Conservation (phyloP, 768 basidiomycete species). For the Strobilomyces confusus region DNA sequence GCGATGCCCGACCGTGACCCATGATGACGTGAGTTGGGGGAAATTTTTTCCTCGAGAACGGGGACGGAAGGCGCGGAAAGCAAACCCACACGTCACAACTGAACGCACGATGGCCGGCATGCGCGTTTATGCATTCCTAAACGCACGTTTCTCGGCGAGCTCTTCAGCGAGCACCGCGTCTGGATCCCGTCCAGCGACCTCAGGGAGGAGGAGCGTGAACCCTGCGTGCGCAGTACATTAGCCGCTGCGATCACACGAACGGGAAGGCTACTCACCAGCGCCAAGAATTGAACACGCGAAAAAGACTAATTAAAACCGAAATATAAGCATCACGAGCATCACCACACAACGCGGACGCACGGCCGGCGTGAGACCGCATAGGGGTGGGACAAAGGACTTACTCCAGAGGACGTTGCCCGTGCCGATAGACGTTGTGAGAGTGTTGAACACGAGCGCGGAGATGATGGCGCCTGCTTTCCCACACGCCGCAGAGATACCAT, state of each 20-base stretch:
- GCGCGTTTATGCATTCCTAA: background rate
- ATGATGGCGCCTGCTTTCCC: constrained; percentile 80
- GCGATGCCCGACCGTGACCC: too few species aligned
- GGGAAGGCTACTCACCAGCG: constrained; percentile 33
- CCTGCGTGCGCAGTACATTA: constrained; percentile 12
- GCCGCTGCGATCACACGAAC: background rate
- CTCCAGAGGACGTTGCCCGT: constrained; percentile 69
- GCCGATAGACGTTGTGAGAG: constrained; percentile 55
- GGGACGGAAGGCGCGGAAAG: too few species aligned
- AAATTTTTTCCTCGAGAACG: too few species aligned
- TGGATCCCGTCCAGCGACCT: constrained; percentile 48
- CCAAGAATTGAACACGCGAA: constrained; percentile 60
- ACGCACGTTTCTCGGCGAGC: constrained; percentile 18
- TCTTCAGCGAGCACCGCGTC: constrained; percentile 44
- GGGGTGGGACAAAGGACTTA: constrained; percentile 32
- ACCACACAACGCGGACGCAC: background rate
- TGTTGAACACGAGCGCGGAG: constrained; percentile 69
- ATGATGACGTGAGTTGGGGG: too few species aligned
- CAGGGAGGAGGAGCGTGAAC: constrained; percentile 47
- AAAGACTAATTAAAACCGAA: constrained; percentile 50
- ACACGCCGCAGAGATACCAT: constrained; percentile 68
- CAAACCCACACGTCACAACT: too few species aligned
- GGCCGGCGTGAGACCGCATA: background rate
- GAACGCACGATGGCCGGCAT: background rate
- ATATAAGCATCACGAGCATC: background rate